Base-by-base conservation (phyloP, 345 rosid species). In the Kernera saxatilis region DNA sequence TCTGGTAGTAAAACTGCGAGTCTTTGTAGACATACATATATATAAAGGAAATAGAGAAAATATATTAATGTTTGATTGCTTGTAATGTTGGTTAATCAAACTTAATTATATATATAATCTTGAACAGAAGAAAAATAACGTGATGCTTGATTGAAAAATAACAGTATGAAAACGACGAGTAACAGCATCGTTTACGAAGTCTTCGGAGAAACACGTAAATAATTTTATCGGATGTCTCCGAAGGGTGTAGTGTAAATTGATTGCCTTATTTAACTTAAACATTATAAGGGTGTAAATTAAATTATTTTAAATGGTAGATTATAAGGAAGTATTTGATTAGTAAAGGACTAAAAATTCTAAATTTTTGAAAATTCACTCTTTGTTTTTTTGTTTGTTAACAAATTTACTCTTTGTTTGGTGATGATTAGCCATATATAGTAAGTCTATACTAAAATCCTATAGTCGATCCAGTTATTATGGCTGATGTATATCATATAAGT, bases 111-210 rank as follows among this genome's bases (percentile, higher is more conserved):
- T 27, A 43, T 33, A 13, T 23, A 35, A 25, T 45, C 11, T 55
- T 73, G 3, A n/a, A 37, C 21, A 37, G 35, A 57, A 8, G 67
- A 11, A 37, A 71, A 27, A 13, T 41, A 64, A 45, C 48, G 56
- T 64, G 57, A 46, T n/a, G 8, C 17, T 46, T 59, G 54, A 59
- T 74, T 74, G n/a, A n/a, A n/a, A n/a, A n/a, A n/a, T n/a, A 25
- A 40, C 29, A 52, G 58, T 75, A 51, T 68, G 78, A 68, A 75
- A 60, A 61, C 43, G 70, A 50, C 63, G 17, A 49, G n/a, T 49
- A 57, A 56, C 52, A 32, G 45, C 54, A 67, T 43, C 54, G 67
- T 74, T 74, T 74, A 58, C 73, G 19, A 52, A 68, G 74, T 75
- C 74, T 45, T 26, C 59, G 39, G 59, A 57, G 21, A 4, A 46